phyloP scores from a whole-genome alignment of 306 rosid species.

The Cucurbita pepo region DNA sequence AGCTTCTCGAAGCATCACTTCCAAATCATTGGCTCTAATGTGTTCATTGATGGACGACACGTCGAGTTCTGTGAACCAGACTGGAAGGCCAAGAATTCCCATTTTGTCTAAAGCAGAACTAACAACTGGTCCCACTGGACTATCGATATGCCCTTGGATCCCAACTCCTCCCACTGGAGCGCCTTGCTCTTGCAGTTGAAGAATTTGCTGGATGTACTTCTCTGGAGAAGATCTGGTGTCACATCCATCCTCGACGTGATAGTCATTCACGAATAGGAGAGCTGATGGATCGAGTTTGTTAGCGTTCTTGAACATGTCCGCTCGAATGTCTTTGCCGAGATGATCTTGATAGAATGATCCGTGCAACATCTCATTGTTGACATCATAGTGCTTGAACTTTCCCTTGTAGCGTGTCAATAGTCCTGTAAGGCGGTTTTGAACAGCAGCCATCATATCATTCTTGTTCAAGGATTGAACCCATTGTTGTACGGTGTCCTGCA shows the following conservation, averaged over 20 bases:
- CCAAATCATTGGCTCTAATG: constrained; percentile 72
- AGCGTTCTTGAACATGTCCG: constrained; percentile 75
- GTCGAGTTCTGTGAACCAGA: constrained; percentile 90
- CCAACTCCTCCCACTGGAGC: constrained; percentile 85
- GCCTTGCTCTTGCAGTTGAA: constrained; percentile 61
- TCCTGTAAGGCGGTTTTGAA: constrained; percentile 49
- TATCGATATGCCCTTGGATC: constrained; percentile 77
- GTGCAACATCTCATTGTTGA: constrained; percentile 85
- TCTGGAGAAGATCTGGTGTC: constrained; percentile 62
- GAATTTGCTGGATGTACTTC: constrained; percentile 51
- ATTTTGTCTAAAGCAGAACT: constrained; percentile 56
- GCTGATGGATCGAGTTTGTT: constrained; percentile 53
- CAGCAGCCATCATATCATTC: constrained; percentile 47
- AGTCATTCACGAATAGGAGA: constrained; percentile 61
- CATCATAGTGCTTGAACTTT: constrained; percentile 74
- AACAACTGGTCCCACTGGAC: constrained; percentile 75
- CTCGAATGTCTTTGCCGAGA: constrained; percentile 57
- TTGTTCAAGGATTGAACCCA: constrained; percentile 51
- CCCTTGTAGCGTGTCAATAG: constrained; percentile 67
- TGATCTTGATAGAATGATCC: constrained; percentile 68
- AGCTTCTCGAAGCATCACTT: constrained; percentile 67
- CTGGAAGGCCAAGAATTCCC: constrained; percentile 60
- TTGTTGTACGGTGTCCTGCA: constrained; percentile 47
- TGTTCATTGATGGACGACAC: constrained; percentile 58
- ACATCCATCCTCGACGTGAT: constrained; percentile 71